A percentile compares a stretch with the other conserved stretches of the same genome.
Conservation (phyloP, 768 basidiomycete species). For the Dacryopinax primogenitus region DNA sequence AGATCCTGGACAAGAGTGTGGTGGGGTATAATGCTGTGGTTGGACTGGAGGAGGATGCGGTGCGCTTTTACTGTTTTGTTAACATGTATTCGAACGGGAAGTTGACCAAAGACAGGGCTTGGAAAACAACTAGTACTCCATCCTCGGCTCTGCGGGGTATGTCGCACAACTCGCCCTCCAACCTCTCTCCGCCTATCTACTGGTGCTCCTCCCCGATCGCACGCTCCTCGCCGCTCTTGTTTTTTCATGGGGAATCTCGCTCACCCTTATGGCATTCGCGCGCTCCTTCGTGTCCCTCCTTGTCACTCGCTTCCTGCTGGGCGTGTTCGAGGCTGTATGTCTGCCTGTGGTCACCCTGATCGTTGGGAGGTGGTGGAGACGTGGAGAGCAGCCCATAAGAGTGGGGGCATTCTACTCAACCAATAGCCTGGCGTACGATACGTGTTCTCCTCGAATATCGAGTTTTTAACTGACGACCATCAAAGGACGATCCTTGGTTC, state of each 20-base stretch:
- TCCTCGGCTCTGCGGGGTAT: constrained; percentile 16
- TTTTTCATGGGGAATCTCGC: constrained; percentile 18
- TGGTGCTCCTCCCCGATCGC: constrained; percentile 22
- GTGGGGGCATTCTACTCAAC: constrained; percentile 18
- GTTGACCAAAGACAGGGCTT: constrained; percentile 2
- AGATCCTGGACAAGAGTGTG: constrained; percentile 24
- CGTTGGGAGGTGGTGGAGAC: constrained; percentile 21
- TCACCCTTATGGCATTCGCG: constrained; percentile 22
- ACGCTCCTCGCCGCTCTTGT: constrained; percentile 21
- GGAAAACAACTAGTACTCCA: constrained; percentile 19
- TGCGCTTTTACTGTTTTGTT: not conserved
- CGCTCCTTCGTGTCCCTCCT: constrained; percentile 20
- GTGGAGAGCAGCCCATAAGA: constrained; percentile 21
- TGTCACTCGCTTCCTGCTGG: constrained; percentile 28
- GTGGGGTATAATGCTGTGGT: constrained; percentile 24
- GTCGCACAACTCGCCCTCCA: constrained; percentile 19
- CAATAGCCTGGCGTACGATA: constrained; percentile 11
- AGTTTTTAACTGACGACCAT: not conserved
- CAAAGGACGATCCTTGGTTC: constrained; percentile 5
- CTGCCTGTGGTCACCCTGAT: constrained; percentile 30
- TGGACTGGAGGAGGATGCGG: constrained; percentile 18
- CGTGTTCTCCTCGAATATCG: not conserved
- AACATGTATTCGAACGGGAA: not conserved
- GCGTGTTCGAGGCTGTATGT: constrained; percentile 26
- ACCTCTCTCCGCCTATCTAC: constrained; percentile 21